Percentiles rank a stretch among this genome's conserved stretches.
Conservation (phyloP, 768 basidiomycete genomes). For the Suillus spraguei region DNA sequence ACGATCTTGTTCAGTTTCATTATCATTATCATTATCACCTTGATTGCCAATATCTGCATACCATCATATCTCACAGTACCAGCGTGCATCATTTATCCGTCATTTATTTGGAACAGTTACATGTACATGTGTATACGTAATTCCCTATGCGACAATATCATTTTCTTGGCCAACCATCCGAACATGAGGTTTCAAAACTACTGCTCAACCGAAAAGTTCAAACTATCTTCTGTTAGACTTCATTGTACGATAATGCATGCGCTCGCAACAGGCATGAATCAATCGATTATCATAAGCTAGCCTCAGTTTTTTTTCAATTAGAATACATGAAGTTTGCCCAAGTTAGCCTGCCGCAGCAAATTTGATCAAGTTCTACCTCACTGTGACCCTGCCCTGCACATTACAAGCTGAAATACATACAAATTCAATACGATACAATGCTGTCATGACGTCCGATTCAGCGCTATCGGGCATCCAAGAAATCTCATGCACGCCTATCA, state of each 20-base stretch:
- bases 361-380: neutral
- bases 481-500: neutral
- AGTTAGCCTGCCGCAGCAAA: neutral
- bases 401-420: neutral
- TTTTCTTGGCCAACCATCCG: neutral
- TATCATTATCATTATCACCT: too few species aligned
- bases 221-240: neutral
- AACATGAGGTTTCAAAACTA: neutral
- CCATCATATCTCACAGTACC: too few species aligned
- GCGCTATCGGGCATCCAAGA: neutral
- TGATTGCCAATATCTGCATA: too few species aligned
- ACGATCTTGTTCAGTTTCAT: too few species aligned
- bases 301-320: neutral
- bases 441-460: neutral
- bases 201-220: neutral
- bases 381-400: neutral
- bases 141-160: too few species aligned
- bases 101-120: neutral
- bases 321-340: neutral
- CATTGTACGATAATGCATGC: neutral
- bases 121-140: too few species aligned
- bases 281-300: neutral
- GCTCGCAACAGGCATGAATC: neutral
- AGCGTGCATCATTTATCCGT: neutral
- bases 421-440: neutral